These are phyloP conservation scores for Candida boleticola DNA, from an alignment of 805 yeast species.

Conservation along the genomic window DNA sequence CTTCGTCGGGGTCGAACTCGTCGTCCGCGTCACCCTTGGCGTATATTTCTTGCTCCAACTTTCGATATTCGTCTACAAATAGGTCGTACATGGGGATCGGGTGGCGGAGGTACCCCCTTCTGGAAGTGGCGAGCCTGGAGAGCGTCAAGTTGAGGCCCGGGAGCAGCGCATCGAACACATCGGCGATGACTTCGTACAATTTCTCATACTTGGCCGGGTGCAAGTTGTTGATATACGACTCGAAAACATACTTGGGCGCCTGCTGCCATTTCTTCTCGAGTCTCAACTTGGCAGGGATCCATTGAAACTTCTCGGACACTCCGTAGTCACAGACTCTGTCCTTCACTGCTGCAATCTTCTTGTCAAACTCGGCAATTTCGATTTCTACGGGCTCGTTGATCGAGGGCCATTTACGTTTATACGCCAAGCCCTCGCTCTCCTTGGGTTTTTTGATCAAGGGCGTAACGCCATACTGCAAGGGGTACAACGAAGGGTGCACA, in stretches of 20 bases:
- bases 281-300: constrained; percentile 33
- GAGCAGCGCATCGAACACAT: constrained; percentile 24
- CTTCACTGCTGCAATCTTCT: constrained; percentile 11
- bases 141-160: constrained; percentile 32
- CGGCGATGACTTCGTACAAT: constrained; percentile 28
- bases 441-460: constrained; percentile 10
- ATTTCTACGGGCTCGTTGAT: constrained; percentile 5
- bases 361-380: constrained; percentile 10
- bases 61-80: constrained; percentile 14
- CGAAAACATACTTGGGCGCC: constrained; percentile 13
- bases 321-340: constrained; percentile 11
- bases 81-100: constrained; percentile 14
- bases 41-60: constrained; percentile 3
- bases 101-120: constrained; percentile 15
- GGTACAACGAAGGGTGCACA: constrained; percentile 42
- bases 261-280: constrained; percentile 7
- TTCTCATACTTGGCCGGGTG: constrained; percentile 27
- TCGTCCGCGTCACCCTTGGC: constrained; percentile 3
- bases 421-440: not conserved
- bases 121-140: constrained; percentile 19
- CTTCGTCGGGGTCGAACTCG: constrained; percentile 8
- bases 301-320: constrained; percentile 29
- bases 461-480: constrained; percentile 29
- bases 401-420: not conserved
- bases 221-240: constrained; percentile 41